These are phyloP conservation scores for Ophiosphaerella herpotricha DNA, from an alignment of 2,329 filamentous ascomycete species.

Conservation along the genomic window DNA sequence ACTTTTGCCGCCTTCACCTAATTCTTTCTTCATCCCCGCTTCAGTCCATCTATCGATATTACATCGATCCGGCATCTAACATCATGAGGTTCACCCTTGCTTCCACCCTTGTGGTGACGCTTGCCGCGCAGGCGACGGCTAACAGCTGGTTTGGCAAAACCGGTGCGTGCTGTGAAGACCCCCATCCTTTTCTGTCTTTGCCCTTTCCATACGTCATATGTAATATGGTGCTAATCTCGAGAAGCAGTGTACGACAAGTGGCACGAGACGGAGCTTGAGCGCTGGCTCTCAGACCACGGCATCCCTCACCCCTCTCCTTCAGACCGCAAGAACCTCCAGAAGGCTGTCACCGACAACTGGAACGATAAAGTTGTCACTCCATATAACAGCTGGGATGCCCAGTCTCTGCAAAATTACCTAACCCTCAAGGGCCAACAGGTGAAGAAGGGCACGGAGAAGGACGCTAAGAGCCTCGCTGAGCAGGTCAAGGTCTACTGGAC, in stretches of 20 bases:
- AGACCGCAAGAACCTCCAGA: constrained; percentile 93
- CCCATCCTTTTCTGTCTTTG: constrained; percentile 18
- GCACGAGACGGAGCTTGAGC: constrained; percentile 96
- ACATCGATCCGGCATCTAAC: constrained; percentile 15
- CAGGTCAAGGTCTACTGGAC: constrained; percentile 77
- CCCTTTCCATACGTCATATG: no score
- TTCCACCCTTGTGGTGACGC: constrained; percentile 69
- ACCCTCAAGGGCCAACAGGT: constrained; percentile 71
- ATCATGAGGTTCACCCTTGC: constrained; percentile 78
- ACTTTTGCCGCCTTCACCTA: constrained; percentile 12
- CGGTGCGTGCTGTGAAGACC: constrained; percentile 61
- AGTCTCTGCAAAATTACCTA: constrained; percentile 70
- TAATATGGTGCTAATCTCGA: constrained; percentile 18
- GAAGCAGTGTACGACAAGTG: constrained; percentile 91
- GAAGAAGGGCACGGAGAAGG: constrained; percentile 68
- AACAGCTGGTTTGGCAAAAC: constrained; percentile 86
- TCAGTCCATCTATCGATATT: constrained; percentile 28
- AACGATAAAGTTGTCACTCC: constrained; percentile 73
- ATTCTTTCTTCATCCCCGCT: constrained; percentile 5
- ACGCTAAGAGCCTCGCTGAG: constrained; percentile 69
- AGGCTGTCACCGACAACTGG: constrained; percentile 89
- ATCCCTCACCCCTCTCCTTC: constrained; percentile 88
- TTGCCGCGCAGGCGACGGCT: constrained; percentile 73
- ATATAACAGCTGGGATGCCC: constrained; percentile 76
- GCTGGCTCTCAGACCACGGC: constrained; percentile 92